These are phyloP conservation scores for Thamnidium elegans DNA, from an alignment of 192 early-diverging fungal species.

Conservation along the genomic window DNA sequence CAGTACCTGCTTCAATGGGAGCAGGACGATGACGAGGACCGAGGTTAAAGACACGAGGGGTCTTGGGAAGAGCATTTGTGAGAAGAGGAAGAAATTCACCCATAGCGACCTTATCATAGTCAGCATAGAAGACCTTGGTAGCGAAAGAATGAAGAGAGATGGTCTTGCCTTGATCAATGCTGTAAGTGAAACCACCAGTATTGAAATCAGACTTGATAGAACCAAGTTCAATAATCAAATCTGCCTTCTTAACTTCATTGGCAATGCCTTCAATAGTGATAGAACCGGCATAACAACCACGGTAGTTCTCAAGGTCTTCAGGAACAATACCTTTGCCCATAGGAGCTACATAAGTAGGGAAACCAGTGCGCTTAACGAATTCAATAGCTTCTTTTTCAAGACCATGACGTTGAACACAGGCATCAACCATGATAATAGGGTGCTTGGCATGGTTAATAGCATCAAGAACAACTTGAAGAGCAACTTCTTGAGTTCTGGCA, in stretches of 20 bases:
- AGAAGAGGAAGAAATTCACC: conserved; percentile 29
- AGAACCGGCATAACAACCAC: conserved; percentile 42
- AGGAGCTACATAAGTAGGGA: conserved; percentile 42
- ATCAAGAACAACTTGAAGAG: conserved; percentile 33
- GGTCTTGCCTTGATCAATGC: conserved; percentile 29
- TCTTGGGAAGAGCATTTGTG: conserved; percentile 6
- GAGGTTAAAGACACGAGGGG: not conserved
- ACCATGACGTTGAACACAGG: conserved; percentile 35
- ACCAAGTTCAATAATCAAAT: conserved; percentile 44
- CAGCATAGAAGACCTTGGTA: conserved; percentile 37
- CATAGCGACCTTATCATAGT: conserved; percentile 44
- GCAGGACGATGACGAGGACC: not conserved
- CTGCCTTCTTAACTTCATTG: conserved; percentile 35
- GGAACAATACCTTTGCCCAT: conserved; percentile 46
- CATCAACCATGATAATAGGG: conserved; percentile 47
- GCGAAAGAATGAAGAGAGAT: conserved; percentile 42
- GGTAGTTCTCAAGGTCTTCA: conserved; percentile 34
- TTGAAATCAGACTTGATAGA: conserved; percentile 49
- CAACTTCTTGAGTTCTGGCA: conserved; percentile 23
- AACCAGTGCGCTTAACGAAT: conserved; percentile 27
- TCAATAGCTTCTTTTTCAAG: conserved; percentile 23
- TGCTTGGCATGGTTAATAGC: conserved; percentile 35
- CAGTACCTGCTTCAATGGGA: conserved; percentile 6
- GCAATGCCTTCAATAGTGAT: conserved; percentile 34
- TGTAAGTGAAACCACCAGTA: conserved; percentile 51